Conservation (phyloP, 2,329 filamentous ascomycete genomes). For the Penicillium concentricum region DNA sequence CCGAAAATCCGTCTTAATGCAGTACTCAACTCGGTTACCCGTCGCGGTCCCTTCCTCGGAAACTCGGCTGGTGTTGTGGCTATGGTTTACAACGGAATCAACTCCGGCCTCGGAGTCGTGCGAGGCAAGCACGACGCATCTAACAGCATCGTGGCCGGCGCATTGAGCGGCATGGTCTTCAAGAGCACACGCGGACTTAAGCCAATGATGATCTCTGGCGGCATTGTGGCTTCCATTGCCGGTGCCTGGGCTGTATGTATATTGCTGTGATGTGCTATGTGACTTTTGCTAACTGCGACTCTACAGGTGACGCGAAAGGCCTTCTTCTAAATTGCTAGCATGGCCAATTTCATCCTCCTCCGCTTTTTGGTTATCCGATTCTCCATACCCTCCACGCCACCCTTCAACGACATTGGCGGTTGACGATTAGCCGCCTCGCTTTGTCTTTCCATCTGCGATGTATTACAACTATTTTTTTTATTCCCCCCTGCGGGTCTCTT, state of each 20-base stretch:
- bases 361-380: constrained; percentile 22
- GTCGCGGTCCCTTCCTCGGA: constrained; percentile 89
- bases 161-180: constrained; percentile 87
- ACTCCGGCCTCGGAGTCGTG: constrained; percentile 75
- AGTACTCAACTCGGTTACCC: constrained; percentile 89
- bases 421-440: constrained; percentile 24
- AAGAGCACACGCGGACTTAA: constrained; percentile 89
- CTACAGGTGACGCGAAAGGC: constrained; percentile 52
- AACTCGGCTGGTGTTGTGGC: constrained; percentile 96
- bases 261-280: constrained; percentile 11
- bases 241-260: constrained; percentile 83
- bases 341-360: constrained; percentile 17
- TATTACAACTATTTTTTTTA: constrained; percentile 40
- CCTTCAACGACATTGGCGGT: constrained; percentile 29
- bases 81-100: constrained; percentile 92
- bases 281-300: constrained; percentile 9
- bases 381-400: constrained; percentile 28
- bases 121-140: constrained; percentile 84
- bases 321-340: constrained; percentile 43
- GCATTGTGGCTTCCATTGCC: constrained; percentile 81
- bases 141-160: constrained; percentile 84
- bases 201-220: constrained; percentile 93
- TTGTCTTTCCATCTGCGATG: constrained; percentile 33
- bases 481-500: constrained; percentile 37
- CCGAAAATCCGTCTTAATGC: constrained; percentile 93